These are phyloP conservation scores for Kuraishia cidri DNA, from an alignment of 805 yeast genomes.

Conservation along the genomic window DNA sequence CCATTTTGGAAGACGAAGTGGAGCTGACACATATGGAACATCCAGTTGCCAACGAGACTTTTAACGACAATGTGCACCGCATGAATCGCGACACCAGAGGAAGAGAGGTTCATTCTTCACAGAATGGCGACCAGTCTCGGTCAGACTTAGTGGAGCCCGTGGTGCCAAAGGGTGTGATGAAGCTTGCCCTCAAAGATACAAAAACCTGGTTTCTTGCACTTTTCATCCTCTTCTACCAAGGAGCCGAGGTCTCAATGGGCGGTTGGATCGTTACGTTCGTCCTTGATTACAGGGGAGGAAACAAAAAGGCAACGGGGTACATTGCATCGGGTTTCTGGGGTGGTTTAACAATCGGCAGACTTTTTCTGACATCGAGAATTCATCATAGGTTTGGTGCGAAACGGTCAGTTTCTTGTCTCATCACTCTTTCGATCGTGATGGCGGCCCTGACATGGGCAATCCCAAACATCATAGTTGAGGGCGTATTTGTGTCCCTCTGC, in stretches of 20 bases:
- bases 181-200: constrained; percentile 27
- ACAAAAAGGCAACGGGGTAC: constrained; percentile 40
- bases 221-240: constrained; percentile 55
- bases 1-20: constrained; percentile 5
- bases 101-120: not conserved
- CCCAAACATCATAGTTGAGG: constrained; percentile 32
- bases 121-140: not conserved
- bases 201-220: constrained; percentile 39
- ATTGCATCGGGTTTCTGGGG: constrained; percentile 67
- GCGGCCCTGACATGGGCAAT: constrained; percentile 39
- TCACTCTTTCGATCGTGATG: constrained; percentile 23
- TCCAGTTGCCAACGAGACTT: not conserved
- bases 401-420: constrained; percentile 28
- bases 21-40: constrained; percentile 9
- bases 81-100: constrained; percentile 2
- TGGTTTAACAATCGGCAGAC: constrained; percentile 59
- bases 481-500: constrained; percentile 34
- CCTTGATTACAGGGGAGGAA: constrained; percentile 41
- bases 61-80: not conserved
- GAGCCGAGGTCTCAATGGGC: constrained; percentile 60
- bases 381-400: constrained; percentile 33
- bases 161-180: constrained; percentile 19
- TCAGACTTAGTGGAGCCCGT: constrained; percentile 9
- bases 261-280: constrained; percentile 67
- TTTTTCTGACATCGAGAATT: constrained; percentile 32